Evolutionary conservation across 164 flowering plant species (phyloP).

Genomic region (Cinnamomum micranthum): DNA sequence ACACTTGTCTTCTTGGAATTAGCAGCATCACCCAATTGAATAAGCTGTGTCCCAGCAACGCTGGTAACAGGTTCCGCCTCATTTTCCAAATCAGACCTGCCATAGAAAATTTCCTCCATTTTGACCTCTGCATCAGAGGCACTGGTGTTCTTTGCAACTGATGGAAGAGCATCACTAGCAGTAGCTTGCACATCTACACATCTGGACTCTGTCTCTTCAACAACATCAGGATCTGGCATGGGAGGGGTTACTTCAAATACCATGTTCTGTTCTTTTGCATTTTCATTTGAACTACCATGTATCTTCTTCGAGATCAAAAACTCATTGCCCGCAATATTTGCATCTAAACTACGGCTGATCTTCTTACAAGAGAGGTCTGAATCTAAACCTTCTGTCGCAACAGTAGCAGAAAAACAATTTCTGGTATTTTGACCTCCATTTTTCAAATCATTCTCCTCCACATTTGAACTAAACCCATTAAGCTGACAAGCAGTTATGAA

Average conservation of each 20-base stretch:
- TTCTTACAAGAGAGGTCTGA: conserved; percentile 55
- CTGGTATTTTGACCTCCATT: conserved; percentile 33
- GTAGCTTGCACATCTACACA: conserved; percentile 21
- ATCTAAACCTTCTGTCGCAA: conserved; percentile 40
- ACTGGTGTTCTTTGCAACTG: conserved; percentile 7
- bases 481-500: conserved; percentile 22
- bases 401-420: conserved; percentile 10
- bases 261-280: conserved; percentile 23
- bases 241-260: conserved; percentile 23
- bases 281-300: conserved; percentile 31
- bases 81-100: not conserved
- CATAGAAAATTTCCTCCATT: conserved; percentile 1
- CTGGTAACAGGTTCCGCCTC: not conserved
- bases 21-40: not conserved
- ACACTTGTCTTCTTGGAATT: not conserved
- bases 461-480: conserved; percentile 32
- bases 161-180: conserved; percentile 8
- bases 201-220: conserved; percentile 30
- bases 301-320: conserved; percentile 24
- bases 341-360: conserved; percentile 35
- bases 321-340: conserved; percentile 38
- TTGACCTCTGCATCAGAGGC: conserved; percentile 25
- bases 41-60: not conserved
- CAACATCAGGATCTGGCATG: conserved; percentile 15
- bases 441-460: conserved; percentile 23